Evolutionary conservation across 805 yeast genomes (phyloP).

Genomic region (Monosporozyma yasuniensis): DNA sequence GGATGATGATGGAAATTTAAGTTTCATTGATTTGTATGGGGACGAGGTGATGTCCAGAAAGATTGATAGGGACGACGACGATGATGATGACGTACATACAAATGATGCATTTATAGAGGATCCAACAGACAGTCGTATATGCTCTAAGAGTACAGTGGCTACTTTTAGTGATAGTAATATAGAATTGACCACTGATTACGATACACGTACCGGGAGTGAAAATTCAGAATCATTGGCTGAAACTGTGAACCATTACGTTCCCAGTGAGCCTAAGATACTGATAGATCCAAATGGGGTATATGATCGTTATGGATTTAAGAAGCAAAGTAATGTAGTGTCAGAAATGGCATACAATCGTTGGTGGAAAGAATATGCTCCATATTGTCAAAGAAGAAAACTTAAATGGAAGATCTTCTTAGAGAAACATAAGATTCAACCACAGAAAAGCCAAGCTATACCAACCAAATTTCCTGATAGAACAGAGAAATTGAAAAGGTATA

Average conservation of each 20-base stretch:
- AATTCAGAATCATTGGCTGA: slow-evolving; percentile 5
- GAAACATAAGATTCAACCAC: slow-evolving; percentile 60
- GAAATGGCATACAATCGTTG: slow-evolving; percentile 57
- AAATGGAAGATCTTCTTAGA: slow-evolving; percentile 70
- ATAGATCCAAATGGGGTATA: slow-evolving; percentile 20
- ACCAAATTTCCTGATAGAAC: slow-evolving; percentile 67
- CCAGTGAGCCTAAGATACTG: not conserved
- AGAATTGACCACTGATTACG: not conserved
- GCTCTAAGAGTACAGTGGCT: not conserved
- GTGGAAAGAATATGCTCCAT: slow-evolving; percentile 62
- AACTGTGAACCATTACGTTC: not conserved
- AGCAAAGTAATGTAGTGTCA: slow-evolving; percentile 46
- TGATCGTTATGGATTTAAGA: slow-evolving; percentile 86
- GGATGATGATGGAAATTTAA: slow-evolving; percentile 24
- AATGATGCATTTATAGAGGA: slow-evolving; percentile 3
- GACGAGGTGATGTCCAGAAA: slow-evolving; percentile 14
- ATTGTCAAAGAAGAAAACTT: slow-evolving; percentile 52
- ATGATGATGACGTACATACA: slow-evolving; percentile 6
- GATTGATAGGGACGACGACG: not conserved
- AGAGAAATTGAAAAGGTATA: slow-evolving; percentile 68
- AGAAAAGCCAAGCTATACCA: slow-evolving; percentile 30
- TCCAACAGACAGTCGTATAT: not conserved
- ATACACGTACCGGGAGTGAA: slow-evolving; percentile 2
- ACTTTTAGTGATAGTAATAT: not conserved
- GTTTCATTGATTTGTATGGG: slow-evolving; percentile 33